A percentile compares a stretch with the other conserved stretches of the same genome.
Evolutionary conservation across 768 basidiomycete genomes (phyloP).

Genomic region (Termitomyces sp.): DNA sequence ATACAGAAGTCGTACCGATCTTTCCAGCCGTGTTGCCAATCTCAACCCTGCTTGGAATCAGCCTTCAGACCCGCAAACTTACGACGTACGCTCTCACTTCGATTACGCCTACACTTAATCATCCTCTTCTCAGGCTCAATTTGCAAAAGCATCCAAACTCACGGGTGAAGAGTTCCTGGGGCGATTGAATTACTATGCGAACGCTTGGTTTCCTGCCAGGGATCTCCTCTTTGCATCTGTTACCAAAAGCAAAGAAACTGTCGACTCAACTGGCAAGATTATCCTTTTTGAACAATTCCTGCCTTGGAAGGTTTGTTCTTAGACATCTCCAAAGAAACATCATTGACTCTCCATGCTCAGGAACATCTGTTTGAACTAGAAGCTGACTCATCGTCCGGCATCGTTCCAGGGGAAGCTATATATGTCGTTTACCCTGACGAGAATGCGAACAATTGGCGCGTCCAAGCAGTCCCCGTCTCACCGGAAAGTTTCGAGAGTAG

Average conservation of each 20-base stretch:
- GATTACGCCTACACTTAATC: neutral
- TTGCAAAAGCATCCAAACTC: conserved; percentile 72
- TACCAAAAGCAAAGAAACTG: conserved; percentile 43
- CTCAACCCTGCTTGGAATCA: conserved; percentile 96
- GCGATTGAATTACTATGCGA: conserved; percentile 74
- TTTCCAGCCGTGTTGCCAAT: conserved; percentile 75
- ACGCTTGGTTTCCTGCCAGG: conserved; percentile 91
- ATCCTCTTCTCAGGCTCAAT: conserved; percentile 46
- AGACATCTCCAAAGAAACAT: neutral
- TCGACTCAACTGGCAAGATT: conserved; percentile 72
- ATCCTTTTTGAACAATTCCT: conserved; percentile 74
- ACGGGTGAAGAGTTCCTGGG: conserved; percentile 83
- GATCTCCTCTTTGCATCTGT: conserved; percentile 63
- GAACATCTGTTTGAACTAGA: conserved; percentile 93
- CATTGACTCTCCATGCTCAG: conserved; percentile 10
- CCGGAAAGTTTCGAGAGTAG: conserved; percentile 86
- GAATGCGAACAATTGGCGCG: conserved; percentile 68
- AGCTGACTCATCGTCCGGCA: conserved; percentile 38
- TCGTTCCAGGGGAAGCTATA: conserved; percentile 48
- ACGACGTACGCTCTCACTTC: conserved; percentile 54
- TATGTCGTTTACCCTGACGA: conserved; percentile 94
- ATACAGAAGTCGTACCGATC: conserved; percentile 77
- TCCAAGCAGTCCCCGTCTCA: conserved; percentile 85
- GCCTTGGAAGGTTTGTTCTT: conserved; percentile 74
- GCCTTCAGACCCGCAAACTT: conserved; percentile 47